phyloP scores from a whole-genome alignment of 2,329 filamentous ascomycete genomes.

The Fusarium subtropicale region DNA sequence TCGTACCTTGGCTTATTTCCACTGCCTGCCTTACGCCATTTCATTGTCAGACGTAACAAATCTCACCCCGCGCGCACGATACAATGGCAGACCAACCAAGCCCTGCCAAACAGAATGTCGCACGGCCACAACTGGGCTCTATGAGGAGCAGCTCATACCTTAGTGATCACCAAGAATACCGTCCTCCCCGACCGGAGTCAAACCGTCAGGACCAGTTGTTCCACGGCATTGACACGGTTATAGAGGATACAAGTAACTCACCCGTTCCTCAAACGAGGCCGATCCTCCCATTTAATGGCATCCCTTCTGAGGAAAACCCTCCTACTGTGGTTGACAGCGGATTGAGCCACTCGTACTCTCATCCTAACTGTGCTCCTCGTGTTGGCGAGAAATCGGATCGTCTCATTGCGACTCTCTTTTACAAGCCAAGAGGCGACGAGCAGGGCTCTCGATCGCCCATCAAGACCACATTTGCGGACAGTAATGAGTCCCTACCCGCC shows the following conservation, averaged over 20 bases:
- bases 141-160: constrained; percentile 73
- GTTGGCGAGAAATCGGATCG: constrained; percentile 61
- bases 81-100: constrained; percentile 51
- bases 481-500: constrained; percentile 56
- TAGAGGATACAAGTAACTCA: constrained; percentile 64
- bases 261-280: constrained; percentile 54
- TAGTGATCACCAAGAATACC: constrained; percentile 72
- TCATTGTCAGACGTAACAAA: constrained; percentile 33
- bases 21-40: constrained; percentile 4
- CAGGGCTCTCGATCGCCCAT: constrained; percentile 50
- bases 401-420: constrained; percentile 73
- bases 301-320: constrained; percentile 69
- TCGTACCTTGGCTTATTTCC: constrained; percentile 6
- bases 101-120: constrained; percentile 50
- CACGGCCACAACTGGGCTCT: constrained; percentile 61
- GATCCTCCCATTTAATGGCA: constrained; percentile 66
- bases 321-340: constrained; percentile 72
- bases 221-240: constrained; percentile 73
- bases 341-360: constrained; percentile 70
- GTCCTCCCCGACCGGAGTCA: constrained; percentile 65
- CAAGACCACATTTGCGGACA: constrained; percentile 47
- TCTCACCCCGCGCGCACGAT: constrained; percentile 26
- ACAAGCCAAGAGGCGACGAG: constrained; percentile 60
- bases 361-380: constrained; percentile 70
- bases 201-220: constrained; percentile 61